Base-by-base conservation (phyloP, 2,329 filamentous ascomycete genomes). In the Penicillium expansum region DNA sequence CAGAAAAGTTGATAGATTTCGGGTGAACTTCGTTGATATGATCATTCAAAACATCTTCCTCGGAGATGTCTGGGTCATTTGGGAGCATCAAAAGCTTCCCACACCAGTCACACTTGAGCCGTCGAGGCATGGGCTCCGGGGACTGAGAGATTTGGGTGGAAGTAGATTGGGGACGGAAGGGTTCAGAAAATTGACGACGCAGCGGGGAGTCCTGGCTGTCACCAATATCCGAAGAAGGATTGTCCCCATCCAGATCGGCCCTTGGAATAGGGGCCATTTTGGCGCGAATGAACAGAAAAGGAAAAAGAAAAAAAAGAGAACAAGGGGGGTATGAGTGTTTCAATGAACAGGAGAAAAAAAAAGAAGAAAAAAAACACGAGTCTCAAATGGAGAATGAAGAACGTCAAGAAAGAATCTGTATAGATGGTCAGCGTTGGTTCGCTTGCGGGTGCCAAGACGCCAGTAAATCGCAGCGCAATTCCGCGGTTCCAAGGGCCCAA, bases 161-260 rank as follows among this genome's bases (percentile, higher is more conserved):
- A 22, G 65, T 71, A 59, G 71, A 72, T 18, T 62, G 68, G 38
- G 68, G 62, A 45, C 69, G 68, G 48, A 71, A 61, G 48, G 71
- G 71, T 50, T 76, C 74, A 59, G 74, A 75, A 58, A 74, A 74
- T 63, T 74, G 72, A 63, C 73, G 72, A 63, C 67, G 69, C 53
- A 72, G 59, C 16, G 70, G 67, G 47, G 72, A 75, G 57, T 71
- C 71, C 62, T 69, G 70, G 58, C 71, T 73, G 61, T 71, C 69
- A 52, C 62, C 70, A 62, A 72, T 63, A 56, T 72, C 70, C 30
- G 73, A 73, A 56, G 70, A 73, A 67, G 66, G 71, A 54, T 69
- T 71, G 53, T 73, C 70, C 57, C 69, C 64, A 44, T 74, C 72
- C 53, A 72, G 56, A 63, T 74, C 68, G 55, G 62, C 66, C 55